Percentiles rank a stretch among this genome's conserved stretches.
Conservation (phyloP, 169 alveolate genomes). For the Cystoisospora suis region DNA sequence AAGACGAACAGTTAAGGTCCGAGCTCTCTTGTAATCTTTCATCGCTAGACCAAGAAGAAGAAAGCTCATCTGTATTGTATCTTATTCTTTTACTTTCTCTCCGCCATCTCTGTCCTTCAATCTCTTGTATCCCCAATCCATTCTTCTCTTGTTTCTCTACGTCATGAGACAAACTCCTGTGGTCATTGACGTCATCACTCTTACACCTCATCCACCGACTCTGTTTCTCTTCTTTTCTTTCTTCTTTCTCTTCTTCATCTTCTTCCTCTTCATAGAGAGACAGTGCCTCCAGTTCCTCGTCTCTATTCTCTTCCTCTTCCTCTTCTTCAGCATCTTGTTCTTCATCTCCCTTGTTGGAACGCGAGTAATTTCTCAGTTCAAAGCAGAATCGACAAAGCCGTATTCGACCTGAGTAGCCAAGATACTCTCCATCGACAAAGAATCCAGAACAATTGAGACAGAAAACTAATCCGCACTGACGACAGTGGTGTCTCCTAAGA, state of each 20-base stretch:
- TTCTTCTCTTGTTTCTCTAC: too few relatives aligned
- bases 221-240: neutral
- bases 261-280: neutral
- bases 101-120: too few relatives aligned
- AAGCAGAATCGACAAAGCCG: neutral
- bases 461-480: constrained; percentile 26
- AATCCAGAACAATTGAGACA: neutral
- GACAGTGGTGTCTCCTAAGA: constrained; percentile 4
- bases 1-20: too few relatives aligned
- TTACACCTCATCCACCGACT: too few relatives aligned
- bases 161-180: too few relatives aligned
- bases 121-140: too few relatives aligned
- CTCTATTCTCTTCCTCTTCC: neutral
- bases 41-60: neutral
- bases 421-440: constrained; percentile 30
- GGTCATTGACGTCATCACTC: too few relatives aligned
- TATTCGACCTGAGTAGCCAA: neutral
- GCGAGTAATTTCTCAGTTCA: neutral
- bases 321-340: neutral
- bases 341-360: neutral
- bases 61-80: neutral
- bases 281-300: neutral
- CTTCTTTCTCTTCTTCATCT: neutral
- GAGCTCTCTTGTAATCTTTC: neutral
- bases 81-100: too few relatives aligned